These are phyloP conservation scores for Durotheca rogersii DNA, from an alignment of 495 filamentous ascomycete genomes.

Conservation along the genomic window DNA sequence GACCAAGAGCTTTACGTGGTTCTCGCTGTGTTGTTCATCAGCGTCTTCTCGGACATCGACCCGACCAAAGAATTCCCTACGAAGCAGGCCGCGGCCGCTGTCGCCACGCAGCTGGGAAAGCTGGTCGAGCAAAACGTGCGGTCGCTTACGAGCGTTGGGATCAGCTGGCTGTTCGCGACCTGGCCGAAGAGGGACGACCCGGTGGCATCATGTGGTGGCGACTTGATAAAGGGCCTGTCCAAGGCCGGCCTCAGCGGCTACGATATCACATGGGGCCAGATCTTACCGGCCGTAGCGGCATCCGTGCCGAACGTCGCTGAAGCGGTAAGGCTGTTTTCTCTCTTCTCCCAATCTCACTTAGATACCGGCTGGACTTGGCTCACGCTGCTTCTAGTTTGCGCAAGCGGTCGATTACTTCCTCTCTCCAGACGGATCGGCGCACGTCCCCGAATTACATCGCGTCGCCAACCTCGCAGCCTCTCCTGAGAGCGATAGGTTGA, in stretches of 20 bases:
- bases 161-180: constrained; percentile 53
- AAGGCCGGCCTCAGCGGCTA: constrained; percentile 63
- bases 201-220: constrained; percentile 65
- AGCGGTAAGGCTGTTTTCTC: constrained; percentile 46
- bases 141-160: constrained; percentile 55
- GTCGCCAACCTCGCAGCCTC: constrained; percentile 45
- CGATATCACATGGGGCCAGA: constrained; percentile 73
- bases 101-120: constrained; percentile 53
- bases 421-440: constrained; percentile 49
- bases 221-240: constrained; percentile 67
- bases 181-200: constrained; percentile 49
- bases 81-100: constrained; percentile 60
- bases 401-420: constrained; percentile 81
- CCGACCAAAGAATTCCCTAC: constrained; percentile 56
- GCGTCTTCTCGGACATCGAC: constrained; percentile 52
- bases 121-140: constrained; percentile 58
- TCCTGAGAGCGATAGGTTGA: constrained; percentile 38
- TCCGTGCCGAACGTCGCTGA: constrained; percentile 69
- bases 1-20: constrained; percentile 78
- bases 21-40: constrained; percentile 64
- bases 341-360: background rate
- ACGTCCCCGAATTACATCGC: constrained; percentile 60
- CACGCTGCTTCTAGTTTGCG: constrained; percentile 52
- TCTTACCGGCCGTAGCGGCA: constrained; percentile 51
- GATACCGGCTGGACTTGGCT: background rate